A percentile compares a stretch with the other conserved stretches of the same genome.
These are phyloP conservation scores for Arthrobotrys entomopaga DNA, from an alignment of 2,329 filamentous ascomycete genomes.

Conservation along the genomic window DNA sequence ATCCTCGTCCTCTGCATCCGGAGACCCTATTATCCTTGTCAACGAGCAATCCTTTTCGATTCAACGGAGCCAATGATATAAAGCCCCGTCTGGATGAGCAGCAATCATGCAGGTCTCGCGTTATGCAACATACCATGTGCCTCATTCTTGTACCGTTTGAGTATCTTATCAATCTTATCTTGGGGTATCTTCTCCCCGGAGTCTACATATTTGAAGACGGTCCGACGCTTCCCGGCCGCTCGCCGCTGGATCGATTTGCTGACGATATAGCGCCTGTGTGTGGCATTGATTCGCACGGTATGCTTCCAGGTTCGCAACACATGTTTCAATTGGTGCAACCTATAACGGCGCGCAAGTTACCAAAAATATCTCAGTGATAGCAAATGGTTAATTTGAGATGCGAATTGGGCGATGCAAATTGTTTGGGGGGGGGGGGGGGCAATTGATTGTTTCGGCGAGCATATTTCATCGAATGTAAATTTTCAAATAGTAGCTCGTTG, in stretches of 20 bases:
- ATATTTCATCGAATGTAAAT: slow-evolving; percentile 18
- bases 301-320: slow-evolving; percentile 48
- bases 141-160: slow-evolving; percentile 51
- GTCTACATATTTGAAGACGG: slow-evolving; percentile 44
- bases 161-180: slow-evolving; percentile 47
- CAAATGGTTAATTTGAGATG: background rate
- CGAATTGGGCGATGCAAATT: no score
- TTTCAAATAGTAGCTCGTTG: no score
- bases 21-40: slow-evolving; percentile 13
- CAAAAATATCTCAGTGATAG: slow-evolving; percentile 2
- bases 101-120: background rate
- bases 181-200: slow-evolving; percentile 48
- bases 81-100: background rate
- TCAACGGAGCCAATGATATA: background rate
- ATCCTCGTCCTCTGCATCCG: slow-evolving; percentile 18
- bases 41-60: slow-evolving; percentile 6
- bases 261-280: slow-evolving; percentile 50
- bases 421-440: no score
- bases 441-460: slow-evolving; percentile 2
- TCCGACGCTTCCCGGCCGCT: slow-evolving; percentile 37
- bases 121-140: slow-evolving; percentile 23
- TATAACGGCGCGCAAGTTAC: slow-evolving; percentile 27
- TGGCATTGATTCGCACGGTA: slow-evolving; percentile 49
- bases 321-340: slow-evolving; percentile 53
- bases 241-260: slow-evolving; percentile 44